phyloP scores from a whole-genome alignment of 495 filamentous ascomycete genomes.

The Penicillium robsamsonii region DNA sequence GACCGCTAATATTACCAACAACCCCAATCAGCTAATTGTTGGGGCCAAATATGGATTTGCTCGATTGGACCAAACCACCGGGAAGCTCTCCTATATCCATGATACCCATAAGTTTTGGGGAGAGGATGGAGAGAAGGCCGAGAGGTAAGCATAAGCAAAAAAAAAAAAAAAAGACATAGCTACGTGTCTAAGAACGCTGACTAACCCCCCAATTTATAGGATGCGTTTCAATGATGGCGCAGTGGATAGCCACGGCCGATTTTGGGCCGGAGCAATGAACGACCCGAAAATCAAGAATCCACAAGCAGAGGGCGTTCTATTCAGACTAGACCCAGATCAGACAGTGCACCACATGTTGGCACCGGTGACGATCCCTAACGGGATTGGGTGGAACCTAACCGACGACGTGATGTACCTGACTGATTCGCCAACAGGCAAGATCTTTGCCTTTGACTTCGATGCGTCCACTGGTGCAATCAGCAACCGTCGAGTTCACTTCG shows the following conservation, averaged over 20 bases:
- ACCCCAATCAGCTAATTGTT: slow-evolving; percentile 59
- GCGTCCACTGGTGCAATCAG: slow-evolving; percentile 57
- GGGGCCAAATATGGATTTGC: slow-evolving; percentile 82
- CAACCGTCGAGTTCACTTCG: slow-evolving; percentile 57
- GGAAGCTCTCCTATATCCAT: slow-evolving; percentile 59
- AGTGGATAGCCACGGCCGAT: slow-evolving; percentile 75
- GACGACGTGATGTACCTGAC: slow-evolving; percentile 80
- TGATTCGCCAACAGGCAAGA: slow-evolving; percentile 68
- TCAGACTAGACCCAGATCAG: slow-evolving; percentile 62
- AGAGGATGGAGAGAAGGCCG: slow-evolving; percentile 44
- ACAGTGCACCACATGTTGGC: slow-evolving; percentile 58
- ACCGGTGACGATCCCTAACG: slow-evolving; percentile 80
- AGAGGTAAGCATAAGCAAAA: slow-evolving; percentile 36
- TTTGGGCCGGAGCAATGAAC: slow-evolving; percentile 90
- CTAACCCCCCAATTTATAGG: slow-evolving; percentile 20
- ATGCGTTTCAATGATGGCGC: slow-evolving; percentile 78
- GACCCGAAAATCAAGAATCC: slow-evolving; percentile 52
- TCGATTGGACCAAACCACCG: slow-evolving; percentile 65
- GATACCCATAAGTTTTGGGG: slow-evolving; percentile 52
- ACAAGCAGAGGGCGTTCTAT: slow-evolving; percentile 52
- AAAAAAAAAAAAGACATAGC: not conserved
- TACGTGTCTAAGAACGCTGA: not conserved
- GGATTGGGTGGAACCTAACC: slow-evolving; percentile 70
- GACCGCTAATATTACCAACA: slow-evolving; percentile 73
- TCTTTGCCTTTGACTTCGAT: slow-evolving; percentile 76